Conservation (phyloP, 1,284 basidiomycete genomes). For the Termitomyces sp. region DNA sequence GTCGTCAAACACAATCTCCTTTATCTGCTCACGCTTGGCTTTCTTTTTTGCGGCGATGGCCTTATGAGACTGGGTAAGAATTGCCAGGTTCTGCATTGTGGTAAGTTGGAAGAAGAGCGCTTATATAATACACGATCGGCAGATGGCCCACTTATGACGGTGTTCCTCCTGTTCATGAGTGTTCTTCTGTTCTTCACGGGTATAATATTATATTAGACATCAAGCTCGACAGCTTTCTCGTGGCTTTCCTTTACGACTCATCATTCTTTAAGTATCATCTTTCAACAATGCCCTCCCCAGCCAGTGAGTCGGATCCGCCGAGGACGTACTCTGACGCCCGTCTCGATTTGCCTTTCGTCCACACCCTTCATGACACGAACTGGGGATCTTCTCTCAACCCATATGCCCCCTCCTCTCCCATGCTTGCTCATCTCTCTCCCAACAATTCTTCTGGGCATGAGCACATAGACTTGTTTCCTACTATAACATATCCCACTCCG, state of each 20-base stretch:
- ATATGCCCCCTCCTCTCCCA: constrained; percentile 18
- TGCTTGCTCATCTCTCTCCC: constrained; percentile 22
- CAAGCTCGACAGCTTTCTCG: constrained; percentile 9
- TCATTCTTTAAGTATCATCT: neutral
- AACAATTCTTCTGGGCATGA: constrained; percentile 8
- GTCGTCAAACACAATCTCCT: constrained; percentile 74
- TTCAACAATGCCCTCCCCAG: neutral
- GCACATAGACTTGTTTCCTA: constrained; percentile 26
- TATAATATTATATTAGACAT: constrained; percentile 11
- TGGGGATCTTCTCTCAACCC: constrained; percentile 15
- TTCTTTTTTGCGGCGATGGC: constrained; percentile 59
- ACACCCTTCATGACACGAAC: constrained; percentile 30
- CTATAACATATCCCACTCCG: constrained; percentile 30
- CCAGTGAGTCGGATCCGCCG: constrained; percentile 7
- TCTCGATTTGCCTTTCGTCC: constrained; percentile 18
- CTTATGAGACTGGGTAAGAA: constrained; percentile 56
- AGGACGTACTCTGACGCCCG: constrained; percentile 10
- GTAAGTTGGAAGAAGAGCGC: constrained; percentile 8
- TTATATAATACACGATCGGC: constrained; percentile 19
- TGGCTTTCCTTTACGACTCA: constrained; percentile 4
- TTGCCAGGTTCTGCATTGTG: constrained; percentile 34
- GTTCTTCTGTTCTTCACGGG: constrained; percentile 5
- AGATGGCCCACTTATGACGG: too few relatives aligned
- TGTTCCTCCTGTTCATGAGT: neutral
- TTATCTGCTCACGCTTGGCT: constrained; percentile 54